These are phyloP conservation scores for Ailanthus altissimus DNA, from an alignment of 345 rosid species.

Conservation along the genomic window DNA sequence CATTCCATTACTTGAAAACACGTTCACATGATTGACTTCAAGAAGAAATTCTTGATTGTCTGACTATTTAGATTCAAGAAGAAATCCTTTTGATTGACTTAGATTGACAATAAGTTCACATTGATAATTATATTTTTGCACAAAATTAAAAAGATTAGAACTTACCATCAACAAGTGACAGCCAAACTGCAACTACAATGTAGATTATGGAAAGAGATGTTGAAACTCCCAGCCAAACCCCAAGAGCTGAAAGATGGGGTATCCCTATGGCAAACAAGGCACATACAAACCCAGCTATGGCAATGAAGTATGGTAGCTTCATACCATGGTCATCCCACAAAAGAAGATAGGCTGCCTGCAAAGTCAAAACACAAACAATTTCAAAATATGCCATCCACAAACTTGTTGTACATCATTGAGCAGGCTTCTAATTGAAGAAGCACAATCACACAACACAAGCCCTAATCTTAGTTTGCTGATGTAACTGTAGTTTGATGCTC, in stretches of 20 bases:
- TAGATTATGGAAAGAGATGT: constrained; percentile 67
- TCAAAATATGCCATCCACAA: neutral
- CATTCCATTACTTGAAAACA: neutral
- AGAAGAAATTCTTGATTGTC: neutral
- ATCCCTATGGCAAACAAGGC: constrained; percentile 73
- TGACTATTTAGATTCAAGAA: too few relatives aligned
- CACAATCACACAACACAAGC: neutral
- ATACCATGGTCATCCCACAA: constrained; percentile 42
- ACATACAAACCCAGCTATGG: constrained; percentile 53
- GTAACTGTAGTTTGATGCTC: neutral
- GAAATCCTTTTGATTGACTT: too few relatives aligned
- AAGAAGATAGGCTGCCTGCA: constrained; percentile 64
- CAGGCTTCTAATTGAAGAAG: neutral
- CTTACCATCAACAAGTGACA: constrained; percentile 73
- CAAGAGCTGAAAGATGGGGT: constrained; percentile 84
- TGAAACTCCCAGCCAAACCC: constrained; percentile 87
- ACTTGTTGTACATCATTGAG: neutral
- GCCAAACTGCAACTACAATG: constrained; percentile 53
- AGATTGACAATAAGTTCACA: too few relatives aligned
- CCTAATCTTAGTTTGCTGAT: neutral
- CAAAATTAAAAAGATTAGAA: neutral
- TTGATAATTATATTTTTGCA: neutral
- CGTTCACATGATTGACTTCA: neutral
- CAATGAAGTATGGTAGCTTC: constrained; percentile 64
- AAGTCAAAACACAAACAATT: neutral